Evolutionary conservation across 108 stramenopile genomes (phyloP).

Genomic region (Fragilaria crotonensis): DNA sequence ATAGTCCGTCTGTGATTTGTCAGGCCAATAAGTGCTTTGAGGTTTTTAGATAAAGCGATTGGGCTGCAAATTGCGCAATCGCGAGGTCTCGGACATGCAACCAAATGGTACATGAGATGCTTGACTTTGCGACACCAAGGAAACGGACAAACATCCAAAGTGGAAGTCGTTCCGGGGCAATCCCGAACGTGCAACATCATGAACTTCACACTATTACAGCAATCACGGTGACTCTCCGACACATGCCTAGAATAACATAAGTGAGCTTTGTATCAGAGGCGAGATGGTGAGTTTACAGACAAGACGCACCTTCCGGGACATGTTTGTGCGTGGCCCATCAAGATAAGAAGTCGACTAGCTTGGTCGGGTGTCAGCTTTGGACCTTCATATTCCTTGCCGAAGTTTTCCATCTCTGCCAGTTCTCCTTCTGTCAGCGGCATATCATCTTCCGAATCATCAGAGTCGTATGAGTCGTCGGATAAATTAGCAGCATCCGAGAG

Average conservation of each 20-base stretch:
- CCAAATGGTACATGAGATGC: constrained; percentile 81
- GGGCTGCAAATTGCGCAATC: constrained; percentile 60
- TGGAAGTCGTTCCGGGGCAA: constrained; percentile 74
- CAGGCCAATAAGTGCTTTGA: constrained; percentile 47
- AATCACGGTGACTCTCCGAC: constrained; percentile 57
- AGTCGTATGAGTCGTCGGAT: constrained; percentile 42
- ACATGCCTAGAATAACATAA: constrained; percentile 45
- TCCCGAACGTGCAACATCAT: constrained; percentile 91
- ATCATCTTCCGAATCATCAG: constrained; percentile 39
- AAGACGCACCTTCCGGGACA: constrained; percentile 60
- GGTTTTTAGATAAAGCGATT: constrained; percentile 30
- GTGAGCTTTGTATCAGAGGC: not conserved
- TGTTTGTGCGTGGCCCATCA: constrained; percentile 74
- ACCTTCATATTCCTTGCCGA: constrained; percentile 70
- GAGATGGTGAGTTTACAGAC: not conserved
- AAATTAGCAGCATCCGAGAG: constrained; percentile 29
- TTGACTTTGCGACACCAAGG: constrained; percentile 90
- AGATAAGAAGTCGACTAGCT: constrained; percentile 51
- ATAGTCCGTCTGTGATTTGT: constrained; percentile 50
- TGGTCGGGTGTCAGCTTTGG: constrained; percentile 53
- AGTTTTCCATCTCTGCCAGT: constrained; percentile 59
- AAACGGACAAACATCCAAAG: constrained; percentile 85
- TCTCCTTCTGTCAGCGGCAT: constrained; percentile 51
- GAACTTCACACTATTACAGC: constrained; percentile 76
- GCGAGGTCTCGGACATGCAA: constrained; percentile 48